Conservation (phyloP, 2,329 filamentous ascomycete species). For the Colletotrichum brevisporum region DNA sequence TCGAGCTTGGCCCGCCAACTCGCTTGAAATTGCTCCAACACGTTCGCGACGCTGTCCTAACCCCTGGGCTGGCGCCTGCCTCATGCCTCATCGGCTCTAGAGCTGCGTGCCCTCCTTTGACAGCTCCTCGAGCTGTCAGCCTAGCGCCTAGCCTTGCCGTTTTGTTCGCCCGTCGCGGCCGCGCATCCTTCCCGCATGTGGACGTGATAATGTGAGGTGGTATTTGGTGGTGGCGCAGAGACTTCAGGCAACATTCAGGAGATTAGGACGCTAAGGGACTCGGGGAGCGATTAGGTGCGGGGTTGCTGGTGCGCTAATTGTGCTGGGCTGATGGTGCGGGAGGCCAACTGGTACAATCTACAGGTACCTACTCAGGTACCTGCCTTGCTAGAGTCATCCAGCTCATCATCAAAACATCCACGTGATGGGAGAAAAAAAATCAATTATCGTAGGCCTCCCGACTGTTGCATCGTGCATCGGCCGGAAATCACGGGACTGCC, state of each 20-base stretch:
- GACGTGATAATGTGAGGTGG: slow-evolving; percentile 2
- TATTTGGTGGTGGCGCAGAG: slow-evolving; percentile 12
- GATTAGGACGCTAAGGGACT: slow-evolving; percentile 5
- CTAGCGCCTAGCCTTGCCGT: slow-evolving; percentile 20
- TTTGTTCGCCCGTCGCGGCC: neutral
- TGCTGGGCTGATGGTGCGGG: neutral
- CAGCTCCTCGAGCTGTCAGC: slow-evolving; percentile 6
- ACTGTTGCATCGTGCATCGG: slow-evolving; percentile 19
- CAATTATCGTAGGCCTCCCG: neutral
- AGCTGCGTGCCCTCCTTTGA: slow-evolving; percentile 15
- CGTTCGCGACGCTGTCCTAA: neutral
- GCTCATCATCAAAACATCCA: neutral
- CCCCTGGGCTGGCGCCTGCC: neutral
- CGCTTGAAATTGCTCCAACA: slow-evolving; percentile 7
- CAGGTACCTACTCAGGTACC: neutral
- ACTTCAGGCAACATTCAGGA: slow-evolving; percentile 14
- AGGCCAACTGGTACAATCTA: neutral
- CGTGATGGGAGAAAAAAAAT: neutral
- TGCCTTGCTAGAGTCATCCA: neutral
- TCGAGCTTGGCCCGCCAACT: slow-evolving; percentile 23
- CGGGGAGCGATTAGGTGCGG: neutral
- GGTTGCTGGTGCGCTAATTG: slow-evolving; percentile 3
- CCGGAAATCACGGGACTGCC: slow-evolving; percentile 2
- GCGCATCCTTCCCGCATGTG: slow-evolving; percentile 22
- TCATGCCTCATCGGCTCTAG: neutral